Evolutionary conservation across 2,329 filamentous ascomycete species (phyloP), one percentile per base, ranked within the genome.

Genomic region (Passalora sequoiae): DNA sequence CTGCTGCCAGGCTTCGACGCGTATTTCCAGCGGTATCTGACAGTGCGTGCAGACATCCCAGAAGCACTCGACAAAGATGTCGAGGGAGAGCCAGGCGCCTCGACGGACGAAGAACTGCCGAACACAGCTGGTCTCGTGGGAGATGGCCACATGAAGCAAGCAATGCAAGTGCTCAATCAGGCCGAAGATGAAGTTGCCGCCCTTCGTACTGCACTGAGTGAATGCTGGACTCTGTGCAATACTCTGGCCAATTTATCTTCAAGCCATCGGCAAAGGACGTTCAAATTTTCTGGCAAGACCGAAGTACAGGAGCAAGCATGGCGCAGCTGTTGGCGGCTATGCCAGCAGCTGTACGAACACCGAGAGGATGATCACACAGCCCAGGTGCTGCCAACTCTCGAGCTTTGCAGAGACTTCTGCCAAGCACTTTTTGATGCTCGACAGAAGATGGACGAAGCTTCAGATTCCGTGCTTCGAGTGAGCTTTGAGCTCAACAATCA

Each of bases 401-500:
- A 95, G 62, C 72, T 95, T 4, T 95, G 89, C 63, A 82, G 89
- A 16, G 87, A 94, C 53, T 95, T 97, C 60, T 95, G 89, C 57
- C 89, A 95, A 66, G 79, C 88, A 0, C 71, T 96, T 8, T 97
- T 96, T 58, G 89, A 96, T 60, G 82, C 91, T 13, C 77, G 89
- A 28, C 77, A 84, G 47, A 81, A 81, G 51, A 81, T 83, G 39
- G 84, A 94, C 50, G 87, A 92, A 58, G 70, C 80, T 1, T 78
- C 84, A 0, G 91, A 97, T 64, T 94, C 89, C 0, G 83, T 96
- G 10, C 68, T 97, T 35, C 77, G 91, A 36, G 89, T 96, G 53
- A 95, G 87, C 68, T 95, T 95, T 61, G 91, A 96, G 67, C 74
- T 96, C 17, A 95, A 94, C 67, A 96, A 94, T 57, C 89, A 97